Evolutionary conservation across 176 grass and related monocot genomes (phyloP).

Genomic region (Oryza meyeriana): DNA sequence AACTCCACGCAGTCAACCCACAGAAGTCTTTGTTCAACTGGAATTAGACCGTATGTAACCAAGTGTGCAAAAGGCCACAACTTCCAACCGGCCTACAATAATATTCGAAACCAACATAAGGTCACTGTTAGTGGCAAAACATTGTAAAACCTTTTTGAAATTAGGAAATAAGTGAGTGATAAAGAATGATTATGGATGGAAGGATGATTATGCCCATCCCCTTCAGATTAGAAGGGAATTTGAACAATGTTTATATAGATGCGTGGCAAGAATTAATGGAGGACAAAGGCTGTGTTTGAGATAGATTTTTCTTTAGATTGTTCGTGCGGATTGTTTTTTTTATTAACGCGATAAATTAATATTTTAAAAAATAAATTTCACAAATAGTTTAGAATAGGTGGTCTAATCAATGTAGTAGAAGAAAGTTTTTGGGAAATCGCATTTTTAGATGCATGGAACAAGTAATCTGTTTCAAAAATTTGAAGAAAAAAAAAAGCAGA

Average conservation of each 20-base stretch:
- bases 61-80: conserved; percentile 95
- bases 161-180: neutral
- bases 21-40: conserved; percentile 90
- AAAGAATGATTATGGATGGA: neutral
- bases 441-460: no score
- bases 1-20: conserved; percentile 97
- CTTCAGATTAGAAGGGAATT: neutral
- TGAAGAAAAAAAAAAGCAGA: no score
- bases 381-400: no score
- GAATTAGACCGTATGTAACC: conserved; percentile 82
- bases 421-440: no score
- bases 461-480: no score
- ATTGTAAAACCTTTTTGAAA: neutral
- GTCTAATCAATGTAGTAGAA: no score
- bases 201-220: neutral
- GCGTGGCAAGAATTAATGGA: neutral
- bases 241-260: neutral
- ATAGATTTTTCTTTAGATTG: no score
- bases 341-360: no score
- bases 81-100: conserved; percentile 89
- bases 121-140: neutral
- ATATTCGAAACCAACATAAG: neutral
- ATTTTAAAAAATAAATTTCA: no score
- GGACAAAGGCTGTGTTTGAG: no score
- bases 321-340: no score